Base-by-base conservation (phyloP, 2,329 filamentous ascomycete genomes). In the Penicillium sp. region DNA sequence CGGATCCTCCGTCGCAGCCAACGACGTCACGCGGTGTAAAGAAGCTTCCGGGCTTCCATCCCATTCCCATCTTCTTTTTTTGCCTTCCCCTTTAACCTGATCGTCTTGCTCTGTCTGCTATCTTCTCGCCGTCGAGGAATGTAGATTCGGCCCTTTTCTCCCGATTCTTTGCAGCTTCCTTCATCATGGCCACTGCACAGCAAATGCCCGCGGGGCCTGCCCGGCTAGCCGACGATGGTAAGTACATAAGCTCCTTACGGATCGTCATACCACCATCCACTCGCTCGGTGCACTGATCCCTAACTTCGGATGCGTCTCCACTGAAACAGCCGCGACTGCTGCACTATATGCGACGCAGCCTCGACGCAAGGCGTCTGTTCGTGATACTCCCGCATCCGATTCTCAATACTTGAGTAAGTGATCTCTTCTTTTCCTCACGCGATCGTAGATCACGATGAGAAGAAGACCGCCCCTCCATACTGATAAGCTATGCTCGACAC, bases 331-430 rank as follows among this genome's bases (percentile, higher is more conserved):
- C 66, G 87, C 87, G n/a, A 84, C 82, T 12, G 86, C 87, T 62
- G 87, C 87, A 6, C 76, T 89, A 15, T 86, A 86, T 72, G 84
- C 80, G 53, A 85, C 82, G 15, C 79, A 82, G 70, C 75, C 73
- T 42, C 74, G 73, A 70, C 74, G 73, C 38, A 76, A 69, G 61
- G 53, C 71, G 22, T 70, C 72, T n/a, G 58, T 71, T 44, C 69
- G 68, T 19, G 69, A 73, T 50, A 62, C 69, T 7, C 58, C 63
- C 9, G 60, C 63, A 10, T 37, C 57, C 1, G 68, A 73, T 19
- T 56, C 64, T 10, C 67, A 69, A 42, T 35, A 65, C 19, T 58
- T 67, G 35, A 70, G 74, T 75, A 55, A 72, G 72, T 59, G 40
- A 42, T 10, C 28, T 49, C 22, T 15, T 44, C 4, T 33, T 37